These are phyloP conservation scores for Microstegium vimineum DNA, from an alignment of 176 grass and related monocot genomes.

Conservation along the genomic window DNA sequence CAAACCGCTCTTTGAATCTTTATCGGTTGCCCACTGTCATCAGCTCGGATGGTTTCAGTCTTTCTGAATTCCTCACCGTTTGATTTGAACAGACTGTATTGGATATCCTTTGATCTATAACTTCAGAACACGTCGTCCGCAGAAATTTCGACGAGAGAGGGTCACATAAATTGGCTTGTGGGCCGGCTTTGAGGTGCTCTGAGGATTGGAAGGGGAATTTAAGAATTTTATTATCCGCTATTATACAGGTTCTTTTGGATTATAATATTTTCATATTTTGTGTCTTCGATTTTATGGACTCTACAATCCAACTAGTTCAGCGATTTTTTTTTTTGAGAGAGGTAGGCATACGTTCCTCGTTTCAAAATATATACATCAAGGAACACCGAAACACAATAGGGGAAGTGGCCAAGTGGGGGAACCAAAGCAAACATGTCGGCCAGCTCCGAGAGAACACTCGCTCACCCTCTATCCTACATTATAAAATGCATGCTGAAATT, in stretches of 20 bases:
- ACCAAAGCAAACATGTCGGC: too few relatives aligned
- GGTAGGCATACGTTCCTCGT: too few relatives aligned
- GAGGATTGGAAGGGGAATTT: neutral
- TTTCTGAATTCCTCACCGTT: neutral
- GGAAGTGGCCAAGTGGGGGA: too few relatives aligned
- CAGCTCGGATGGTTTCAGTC: neutral
- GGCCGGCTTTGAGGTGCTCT: neutral
- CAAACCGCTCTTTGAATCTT: neutral
- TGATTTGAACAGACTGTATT: neutral
- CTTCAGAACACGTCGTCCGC: neutral
- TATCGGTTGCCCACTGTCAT: neutral
- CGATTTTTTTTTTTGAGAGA: too few relatives aligned
- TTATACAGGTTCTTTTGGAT: neutral
- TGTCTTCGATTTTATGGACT: neutral
- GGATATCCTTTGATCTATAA: neutral
- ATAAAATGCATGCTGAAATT: too few relatives aligned
- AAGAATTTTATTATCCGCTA: neutral
- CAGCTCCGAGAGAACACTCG: too few relatives aligned
- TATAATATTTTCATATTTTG: neutral
- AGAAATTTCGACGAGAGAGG: neutral
- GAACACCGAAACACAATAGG: too few relatives aligned
- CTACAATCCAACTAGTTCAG: neutral
- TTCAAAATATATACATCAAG: too few relatives aligned
- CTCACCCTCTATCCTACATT: too few relatives aligned
- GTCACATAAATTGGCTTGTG: too few relatives aligned